Percentiles rank a stretch among this genome's conserved stretches.
phyloP scores from a whole-genome alignment of 2,329 filamentous ascomycete species.

The Eutypa lata region DNA sequence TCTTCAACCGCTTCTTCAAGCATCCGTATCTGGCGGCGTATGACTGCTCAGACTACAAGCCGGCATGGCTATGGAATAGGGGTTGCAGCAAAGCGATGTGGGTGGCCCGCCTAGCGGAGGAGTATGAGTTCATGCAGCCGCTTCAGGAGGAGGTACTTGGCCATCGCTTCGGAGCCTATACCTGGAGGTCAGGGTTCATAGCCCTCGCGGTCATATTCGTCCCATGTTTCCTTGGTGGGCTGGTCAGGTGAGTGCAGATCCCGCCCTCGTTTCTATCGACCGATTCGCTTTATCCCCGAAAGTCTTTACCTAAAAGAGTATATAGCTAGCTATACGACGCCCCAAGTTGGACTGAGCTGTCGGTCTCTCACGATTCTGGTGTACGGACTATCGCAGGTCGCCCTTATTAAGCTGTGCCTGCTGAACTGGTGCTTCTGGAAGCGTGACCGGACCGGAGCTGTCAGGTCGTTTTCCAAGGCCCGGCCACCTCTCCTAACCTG shows the following conservation, averaged over 20 bases:
- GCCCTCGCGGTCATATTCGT: conserved; percentile 6
- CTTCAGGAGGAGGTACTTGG: conserved; percentile 6
- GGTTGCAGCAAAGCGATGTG: conserved; percentile 6
- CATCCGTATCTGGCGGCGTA: conserved; percentile 2
- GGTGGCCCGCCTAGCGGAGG: conserved; percentile 4
- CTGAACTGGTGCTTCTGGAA: conserved; percentile 1
- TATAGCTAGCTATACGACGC: conserved; percentile 6
- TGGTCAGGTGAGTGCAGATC: conserved; percentile 4
- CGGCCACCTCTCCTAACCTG: too few species aligned
- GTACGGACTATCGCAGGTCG: conserved; percentile 5
- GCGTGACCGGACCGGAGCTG: background rate
- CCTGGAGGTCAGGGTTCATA: conserved; percentile 3
- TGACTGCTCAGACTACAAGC: conserved; percentile 2
- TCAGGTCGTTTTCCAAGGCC: background rate
- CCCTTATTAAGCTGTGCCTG: conserved; percentile 5
- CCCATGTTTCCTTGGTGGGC: conserved; percentile 2
- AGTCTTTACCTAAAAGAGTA: background rate
- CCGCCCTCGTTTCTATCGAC: too few species aligned
- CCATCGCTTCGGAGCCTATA: background rate
- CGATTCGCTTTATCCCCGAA: too few species aligned
- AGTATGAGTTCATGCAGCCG: conserved; percentile 1
- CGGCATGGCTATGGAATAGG: conserved; percentile 11
- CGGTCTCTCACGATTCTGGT: conserved; percentile 5
- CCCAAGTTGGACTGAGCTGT: conserved; percentile 6
- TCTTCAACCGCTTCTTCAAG: background rate